A percentile compares a stretch with the other conserved stretches of the same genome.
Conservation (phyloP, 1,284 basidiomycete species). For the Rhodotorula glutinis region DNA sequence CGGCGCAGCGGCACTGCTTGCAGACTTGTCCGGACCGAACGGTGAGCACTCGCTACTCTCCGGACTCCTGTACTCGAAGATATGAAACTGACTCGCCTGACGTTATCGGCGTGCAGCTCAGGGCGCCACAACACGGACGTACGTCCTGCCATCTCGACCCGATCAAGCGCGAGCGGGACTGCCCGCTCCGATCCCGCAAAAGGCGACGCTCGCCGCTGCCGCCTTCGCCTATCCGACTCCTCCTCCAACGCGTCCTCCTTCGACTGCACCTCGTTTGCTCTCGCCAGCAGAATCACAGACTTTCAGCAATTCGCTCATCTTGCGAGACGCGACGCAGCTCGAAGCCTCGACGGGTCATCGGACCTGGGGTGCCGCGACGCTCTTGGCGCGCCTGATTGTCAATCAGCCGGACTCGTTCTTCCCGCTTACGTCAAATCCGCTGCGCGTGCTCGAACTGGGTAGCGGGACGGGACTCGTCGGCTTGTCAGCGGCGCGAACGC, state of each 20-base stretch:
- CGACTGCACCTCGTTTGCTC: too few species aligned
- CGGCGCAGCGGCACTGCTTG: constrained; percentile 10
- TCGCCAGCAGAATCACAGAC: background rate
- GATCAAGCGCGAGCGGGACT: rapidly evolving
- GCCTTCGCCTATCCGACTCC: background rate
- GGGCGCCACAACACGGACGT: constrained; percentile 11
- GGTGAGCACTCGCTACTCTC: background rate
- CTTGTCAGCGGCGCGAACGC: constrained; percentile 6
- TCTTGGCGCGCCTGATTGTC: constrained; percentile 21
- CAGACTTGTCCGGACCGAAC: constrained; percentile 9
- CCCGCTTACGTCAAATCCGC: background rate
- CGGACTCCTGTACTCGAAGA: too few species aligned
- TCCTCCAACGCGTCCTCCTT: background rate
- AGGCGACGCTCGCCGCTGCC: background rate
- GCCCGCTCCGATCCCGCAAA: background rate
- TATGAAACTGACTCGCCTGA: background rate
- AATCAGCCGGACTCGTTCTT: constrained; percentile 6
- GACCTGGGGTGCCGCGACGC: constrained; percentile 29
- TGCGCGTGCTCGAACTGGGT: constrained; percentile 29
- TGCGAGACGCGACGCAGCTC: constrained; percentile 29
- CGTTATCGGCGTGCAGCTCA: background rate
- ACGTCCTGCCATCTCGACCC: constrained; percentile 2
- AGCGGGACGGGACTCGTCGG: constrained; percentile 39
- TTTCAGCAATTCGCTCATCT: background rate
- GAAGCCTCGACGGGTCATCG: constrained; percentile 30